Evolutionary conservation across 2,329 filamentous ascomycete genomes (phyloP).

Genomic region (Thelonectria discophora): DNA sequence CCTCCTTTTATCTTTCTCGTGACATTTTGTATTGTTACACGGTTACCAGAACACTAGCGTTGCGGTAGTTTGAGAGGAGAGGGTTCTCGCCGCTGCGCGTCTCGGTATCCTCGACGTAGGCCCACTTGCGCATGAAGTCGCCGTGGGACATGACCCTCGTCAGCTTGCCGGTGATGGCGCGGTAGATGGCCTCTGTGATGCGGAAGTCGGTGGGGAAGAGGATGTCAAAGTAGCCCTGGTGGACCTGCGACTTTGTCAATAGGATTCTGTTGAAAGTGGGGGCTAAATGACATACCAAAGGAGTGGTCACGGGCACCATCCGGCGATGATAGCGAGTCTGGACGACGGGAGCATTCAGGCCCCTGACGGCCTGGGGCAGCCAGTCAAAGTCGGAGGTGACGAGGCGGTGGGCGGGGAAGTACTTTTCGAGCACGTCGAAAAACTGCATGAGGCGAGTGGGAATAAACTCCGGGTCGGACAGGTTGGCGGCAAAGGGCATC

Average conservation of each 20-base stretch:
- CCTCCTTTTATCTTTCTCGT: not conserved
- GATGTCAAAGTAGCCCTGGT: constrained; percentile 99
- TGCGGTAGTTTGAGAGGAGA: constrained; percentile 91
- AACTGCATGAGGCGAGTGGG: constrained; percentile 96
- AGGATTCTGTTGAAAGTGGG: constrained; percentile 1
- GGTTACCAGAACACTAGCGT: constrained; percentile 91
- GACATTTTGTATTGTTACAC: constrained; percentile 58
- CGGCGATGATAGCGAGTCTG: constrained; percentile 90
- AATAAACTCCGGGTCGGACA: constrained; percentile 89
- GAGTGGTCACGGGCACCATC: constrained; percentile 89
- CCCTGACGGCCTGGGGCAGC: constrained; percentile 82
- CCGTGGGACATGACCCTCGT: constrained; percentile 87
- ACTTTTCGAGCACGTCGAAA: constrained; percentile 87
- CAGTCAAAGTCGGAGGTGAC: constrained; percentile 90
- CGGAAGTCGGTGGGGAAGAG: constrained; percentile 96
- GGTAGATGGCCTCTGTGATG: constrained; percentile 90
- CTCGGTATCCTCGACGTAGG: constrained; percentile 87
- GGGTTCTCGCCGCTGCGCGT: constrained; percentile 94
- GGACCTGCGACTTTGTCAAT: constrained; percentile 68
- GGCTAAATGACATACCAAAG: constrained; percentile 81
- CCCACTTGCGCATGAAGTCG: constrained; percentile 90
- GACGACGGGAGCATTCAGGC: constrained; percentile 92
- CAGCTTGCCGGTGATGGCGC: constrained; percentile 90
- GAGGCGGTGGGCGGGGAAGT: constrained; percentile 90
- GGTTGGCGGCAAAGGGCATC: constrained; percentile 77